Evolutionary conservation across 1,139 yeast genomes (phyloP).

Genomic region (Hyphopichia pseudoburtonii): DNA sequence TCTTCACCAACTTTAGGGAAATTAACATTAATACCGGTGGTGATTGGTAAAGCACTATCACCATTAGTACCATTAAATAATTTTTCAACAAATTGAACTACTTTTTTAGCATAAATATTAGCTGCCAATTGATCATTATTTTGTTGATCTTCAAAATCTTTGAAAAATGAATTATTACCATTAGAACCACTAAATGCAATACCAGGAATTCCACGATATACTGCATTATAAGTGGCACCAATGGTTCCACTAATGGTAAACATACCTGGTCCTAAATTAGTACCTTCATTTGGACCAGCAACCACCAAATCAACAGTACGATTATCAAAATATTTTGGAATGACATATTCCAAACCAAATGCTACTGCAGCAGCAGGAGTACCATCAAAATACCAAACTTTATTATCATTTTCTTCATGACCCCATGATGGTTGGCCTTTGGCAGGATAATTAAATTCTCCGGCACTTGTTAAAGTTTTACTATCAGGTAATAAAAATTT

Average conservation of each 20-base stretch:
- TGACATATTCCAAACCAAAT: slow-evolving; percentile 41
- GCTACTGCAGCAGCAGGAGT: slow-evolving; percentile 48
- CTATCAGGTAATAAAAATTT: slow-evolving; percentile 47
- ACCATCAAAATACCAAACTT: slow-evolving; percentile 51
- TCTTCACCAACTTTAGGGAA: slow-evolving; percentile 40
- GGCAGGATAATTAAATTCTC: slow-evolving; percentile 41
- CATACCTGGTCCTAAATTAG: slow-evolving; percentile 40
- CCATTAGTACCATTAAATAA: slow-evolving; percentile 35
- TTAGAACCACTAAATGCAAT: slow-evolving; percentile 48
- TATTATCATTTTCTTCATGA: slow-evolving; percentile 41
- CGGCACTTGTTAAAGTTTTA: slow-evolving; percentile 39
- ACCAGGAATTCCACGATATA: slow-evolving; percentile 44
- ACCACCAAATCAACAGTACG: slow-evolving; percentile 42
- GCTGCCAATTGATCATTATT: slow-evolving; percentile 33
- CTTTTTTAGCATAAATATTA: slow-evolving; percentile 34
- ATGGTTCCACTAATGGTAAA: slow-evolving; percentile 46
- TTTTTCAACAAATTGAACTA: slow-evolving; percentile 31
- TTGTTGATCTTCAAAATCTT: slow-evolving; percentile 26
- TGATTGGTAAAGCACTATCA: slow-evolving; percentile 35
- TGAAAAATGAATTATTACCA: slow-evolving; percentile 42
- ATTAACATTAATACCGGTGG: slow-evolving; percentile 44
- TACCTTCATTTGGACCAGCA: slow-evolving; percentile 50
- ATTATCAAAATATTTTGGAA: slow-evolving; percentile 39
- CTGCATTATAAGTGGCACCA: slow-evolving; percentile 45
- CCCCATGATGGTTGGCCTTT: slow-evolving; percentile 51